Conservation (phyloP, 2,329 filamentous ascomycete genomes). For the Monosporascus sp. region DNA sequence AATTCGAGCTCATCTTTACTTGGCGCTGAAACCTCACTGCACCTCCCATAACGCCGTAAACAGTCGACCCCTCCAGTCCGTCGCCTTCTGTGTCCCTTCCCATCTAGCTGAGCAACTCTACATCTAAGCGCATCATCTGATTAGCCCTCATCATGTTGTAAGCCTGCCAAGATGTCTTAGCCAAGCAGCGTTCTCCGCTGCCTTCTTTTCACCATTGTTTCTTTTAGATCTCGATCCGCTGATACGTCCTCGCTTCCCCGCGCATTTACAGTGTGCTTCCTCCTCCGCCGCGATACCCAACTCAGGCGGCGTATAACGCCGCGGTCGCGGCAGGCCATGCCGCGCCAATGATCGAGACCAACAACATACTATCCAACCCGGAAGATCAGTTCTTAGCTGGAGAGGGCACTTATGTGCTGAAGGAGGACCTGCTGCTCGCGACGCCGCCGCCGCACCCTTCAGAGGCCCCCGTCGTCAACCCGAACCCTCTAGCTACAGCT, state of each 20-base stretch:
- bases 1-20: background rate
- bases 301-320: conserved; percentile 66
- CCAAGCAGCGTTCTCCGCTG: conserved; percentile 8
- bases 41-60: background rate
- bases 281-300: conserved; percentile 79
- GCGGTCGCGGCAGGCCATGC: conserved; percentile 63
- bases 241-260: conserved; percentile 1
- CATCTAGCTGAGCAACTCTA: background rate
- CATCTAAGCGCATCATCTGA: background rate
- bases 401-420: conserved; percentile 87
- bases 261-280: conserved; percentile 64
- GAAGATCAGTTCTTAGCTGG: conserved; percentile 90
- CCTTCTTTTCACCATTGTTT: background rate
- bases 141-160: conserved; percentile 22
- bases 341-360: conserved; percentile 82
- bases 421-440: conserved; percentile 86
- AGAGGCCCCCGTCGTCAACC: conserved; percentile 79
- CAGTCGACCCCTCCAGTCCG: background rate
- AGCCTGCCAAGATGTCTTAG: conserved; percentile 6
- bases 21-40: background rate
- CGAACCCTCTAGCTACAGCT: conserved; percentile 84
- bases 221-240: background rate
- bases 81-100: background rate
- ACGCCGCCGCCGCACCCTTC: conserved; percentile 94
- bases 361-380: conserved; percentile 78